Base-by-base conservation (phyloP, 2,329 filamentous ascomycete genomes). In the Neonectria neomacrospora region DNA sequence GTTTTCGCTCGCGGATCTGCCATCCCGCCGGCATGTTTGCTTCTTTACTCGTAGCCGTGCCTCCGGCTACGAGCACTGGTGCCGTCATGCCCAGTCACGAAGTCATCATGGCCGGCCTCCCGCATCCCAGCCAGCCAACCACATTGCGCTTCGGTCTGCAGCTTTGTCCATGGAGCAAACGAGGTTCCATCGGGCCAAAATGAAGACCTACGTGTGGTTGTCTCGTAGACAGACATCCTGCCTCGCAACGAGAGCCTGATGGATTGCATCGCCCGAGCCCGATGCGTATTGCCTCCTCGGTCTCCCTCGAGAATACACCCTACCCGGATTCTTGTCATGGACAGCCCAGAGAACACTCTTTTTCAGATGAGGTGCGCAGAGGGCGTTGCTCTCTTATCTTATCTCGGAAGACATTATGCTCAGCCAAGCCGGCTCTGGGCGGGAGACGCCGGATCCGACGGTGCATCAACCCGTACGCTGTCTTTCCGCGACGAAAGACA, bases 341-440 rank as follows among this genome's bases (percentile, higher is more conserved):
- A n/a, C 6, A 9, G 5, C 26, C n/a, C 26, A 5, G 23, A 47
- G 20, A 28, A n/a, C 23, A 14, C 58, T n/a, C 34, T 28, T 9
- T 26, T 41, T 41, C 47, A 57, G 16, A 28, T 50, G 6, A 57
- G 30, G 32, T 63, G 50, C 32, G 51, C 61, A 12, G 64, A 65
- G 26, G 61, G 63, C 20, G 66, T 72, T 48, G 68, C 68, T 16
- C 63, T 71, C 16, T 51, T 73, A 23, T 62, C 50, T 18, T 58
- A 52, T 39, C 56, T 70, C 2, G 65, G 57, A 16, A 47, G 37
- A 10, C 32, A 54, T n/a, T 18, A 45, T n/a, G 58, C 54, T 34
- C 44, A 50, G 20, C 48, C 54, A 41, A 52, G 58, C 52, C 44
- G 22, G 7, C 8, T 12, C 34, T 16, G 37, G 37, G 30, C 18